Evolutionary conservation across 148 eudicot genomes (phyloP).

Genomic region (Fagopyrum tataricum): DNA sequence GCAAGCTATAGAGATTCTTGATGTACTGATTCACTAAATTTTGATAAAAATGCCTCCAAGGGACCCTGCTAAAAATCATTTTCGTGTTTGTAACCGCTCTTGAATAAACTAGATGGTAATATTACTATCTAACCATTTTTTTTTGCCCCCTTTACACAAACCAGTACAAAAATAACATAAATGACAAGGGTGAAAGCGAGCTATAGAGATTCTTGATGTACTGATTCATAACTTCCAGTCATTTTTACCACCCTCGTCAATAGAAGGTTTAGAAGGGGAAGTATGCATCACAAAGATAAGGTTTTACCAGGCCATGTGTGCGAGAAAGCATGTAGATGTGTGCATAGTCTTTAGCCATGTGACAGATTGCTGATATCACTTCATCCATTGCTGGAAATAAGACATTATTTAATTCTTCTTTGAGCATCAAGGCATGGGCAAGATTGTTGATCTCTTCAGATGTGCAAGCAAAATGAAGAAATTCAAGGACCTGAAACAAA

Average conservation of each 20-base stretch:
- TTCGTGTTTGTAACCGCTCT: not conserved
- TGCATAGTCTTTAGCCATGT: conserved; percentile 60
- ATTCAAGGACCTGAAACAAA: conserved; percentile 66
- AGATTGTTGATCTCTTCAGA: conserved; percentile 97
- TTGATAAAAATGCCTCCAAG: not conserved
- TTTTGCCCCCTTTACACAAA: too few species aligned
- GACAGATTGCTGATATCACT: conserved; percentile 44
- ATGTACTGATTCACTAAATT: not conserved
- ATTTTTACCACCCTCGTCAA: not conserved
- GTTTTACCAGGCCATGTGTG: conserved; percentile 89
- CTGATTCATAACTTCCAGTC: not conserved
- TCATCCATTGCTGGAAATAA: conserved; percentile 64
- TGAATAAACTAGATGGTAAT: not conserved
- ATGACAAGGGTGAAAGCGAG: not conserved
- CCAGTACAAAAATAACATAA: not conserved
- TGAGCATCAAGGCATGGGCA: conserved; percentile 90
- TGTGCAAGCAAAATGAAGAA: conserved; percentile 96
- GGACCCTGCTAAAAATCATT: not conserved
- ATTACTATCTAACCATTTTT: not conserved
- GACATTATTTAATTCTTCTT: conserved; percentile 51
- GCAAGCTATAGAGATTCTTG: not conserved
- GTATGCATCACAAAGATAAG: not conserved
- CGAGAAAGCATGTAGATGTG: conserved; percentile 84
- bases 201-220: not conserved
- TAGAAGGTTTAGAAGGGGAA: not conserved